A percentile compares a stretch with the other conserved stretches of the same genome.
Conservation (phyloP, 129 eudicot species). For the Tagetes patula region DNA sequence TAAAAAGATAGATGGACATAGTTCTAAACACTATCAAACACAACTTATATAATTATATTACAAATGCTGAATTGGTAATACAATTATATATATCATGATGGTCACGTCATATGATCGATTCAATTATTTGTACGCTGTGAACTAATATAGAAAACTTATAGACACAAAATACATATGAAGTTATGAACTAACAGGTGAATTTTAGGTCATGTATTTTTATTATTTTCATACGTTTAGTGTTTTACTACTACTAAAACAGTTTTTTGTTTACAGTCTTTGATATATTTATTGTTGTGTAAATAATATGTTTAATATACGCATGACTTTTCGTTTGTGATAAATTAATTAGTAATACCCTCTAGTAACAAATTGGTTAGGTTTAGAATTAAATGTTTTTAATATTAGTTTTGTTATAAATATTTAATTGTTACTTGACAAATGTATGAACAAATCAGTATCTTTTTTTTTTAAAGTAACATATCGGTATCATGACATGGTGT, state of each 20-base stretch:
- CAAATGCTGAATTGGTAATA: no score
- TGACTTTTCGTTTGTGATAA: slow-evolving; percentile 6
- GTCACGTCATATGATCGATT: neutral
- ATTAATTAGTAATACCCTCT: slow-evolving; percentile 3
- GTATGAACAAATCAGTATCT: neutral
- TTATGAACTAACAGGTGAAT: slow-evolving; percentile 10
- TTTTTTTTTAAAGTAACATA: no score
- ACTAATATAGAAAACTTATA: neutral
- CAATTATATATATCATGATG: no score
- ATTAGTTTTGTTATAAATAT: neutral
- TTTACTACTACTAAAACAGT: slow-evolving; percentile 11
- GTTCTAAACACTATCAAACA: no score
- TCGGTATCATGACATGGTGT: neutral
- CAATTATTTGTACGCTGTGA: neutral
- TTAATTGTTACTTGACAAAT: slow-evolving; percentile 4
- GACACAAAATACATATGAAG: slow-evolving; percentile 19
- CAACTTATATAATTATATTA: no score
- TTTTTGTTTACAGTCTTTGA: neutral
- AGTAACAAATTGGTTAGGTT: slow-evolving; percentile 10
- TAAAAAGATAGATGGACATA: no score
- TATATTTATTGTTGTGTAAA: slow-evolving; percentile 1
- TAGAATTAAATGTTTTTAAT: neutral
- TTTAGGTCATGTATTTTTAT: slow-evolving; percentile 17
- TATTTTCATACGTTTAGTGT: slow-evolving; percentile 20
- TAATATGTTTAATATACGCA: slow-evolving; percentile 14